phyloP scores from a whole-genome alignment of 78 protist genomes.

The Chrysochromulina parva region DNA sequence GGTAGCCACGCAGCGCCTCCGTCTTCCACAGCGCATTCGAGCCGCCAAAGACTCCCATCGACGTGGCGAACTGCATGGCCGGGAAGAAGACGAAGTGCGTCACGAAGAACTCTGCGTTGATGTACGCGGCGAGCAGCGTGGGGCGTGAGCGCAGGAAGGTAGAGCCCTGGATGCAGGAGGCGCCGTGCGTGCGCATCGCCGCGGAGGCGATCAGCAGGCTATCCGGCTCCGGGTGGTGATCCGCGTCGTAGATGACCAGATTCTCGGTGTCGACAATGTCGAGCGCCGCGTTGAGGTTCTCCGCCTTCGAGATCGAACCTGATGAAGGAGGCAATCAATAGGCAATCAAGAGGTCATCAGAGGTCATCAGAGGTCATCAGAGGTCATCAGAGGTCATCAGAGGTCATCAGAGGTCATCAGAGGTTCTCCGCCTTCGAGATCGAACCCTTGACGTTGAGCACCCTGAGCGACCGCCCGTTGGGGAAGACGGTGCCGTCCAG shows the following conservation, averaged over 20 bases:
- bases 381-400: too few species aligned
- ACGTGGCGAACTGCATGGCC: not conserved
- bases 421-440: constrained; percentile 6
- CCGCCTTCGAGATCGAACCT: not conserved
- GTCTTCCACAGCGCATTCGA: constrained; percentile 14
- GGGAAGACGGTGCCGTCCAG: not conserved
- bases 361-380: too few species aligned
- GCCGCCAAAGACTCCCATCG: constrained; percentile 1
- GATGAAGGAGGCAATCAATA: too few species aligned
- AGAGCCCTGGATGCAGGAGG: not conserved
- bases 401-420: too few species aligned
- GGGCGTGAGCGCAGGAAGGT: not conserved
- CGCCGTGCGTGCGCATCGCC: not conserved
- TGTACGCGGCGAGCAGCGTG: not conserved
- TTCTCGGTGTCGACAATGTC: not conserved
- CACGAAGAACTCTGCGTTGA: constrained; percentile 24
- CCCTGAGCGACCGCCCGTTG: not conserved
- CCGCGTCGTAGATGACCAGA: constrained; percentile 31
- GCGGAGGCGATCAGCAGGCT: not conserved
- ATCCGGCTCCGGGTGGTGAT: constrained; percentile 29
- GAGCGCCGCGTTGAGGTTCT: constrained; percentile 16
- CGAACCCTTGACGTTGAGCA: not conserved
- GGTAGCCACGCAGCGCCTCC: not conserved
- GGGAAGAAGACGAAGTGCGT: constrained; percentile 9
- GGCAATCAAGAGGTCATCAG: too few species aligned